These are phyloP conservation scores for Laburnicola sp. DNA, from an alignment of 2,329 filamentous ascomycete species.

Conservation along the genomic window DNA sequence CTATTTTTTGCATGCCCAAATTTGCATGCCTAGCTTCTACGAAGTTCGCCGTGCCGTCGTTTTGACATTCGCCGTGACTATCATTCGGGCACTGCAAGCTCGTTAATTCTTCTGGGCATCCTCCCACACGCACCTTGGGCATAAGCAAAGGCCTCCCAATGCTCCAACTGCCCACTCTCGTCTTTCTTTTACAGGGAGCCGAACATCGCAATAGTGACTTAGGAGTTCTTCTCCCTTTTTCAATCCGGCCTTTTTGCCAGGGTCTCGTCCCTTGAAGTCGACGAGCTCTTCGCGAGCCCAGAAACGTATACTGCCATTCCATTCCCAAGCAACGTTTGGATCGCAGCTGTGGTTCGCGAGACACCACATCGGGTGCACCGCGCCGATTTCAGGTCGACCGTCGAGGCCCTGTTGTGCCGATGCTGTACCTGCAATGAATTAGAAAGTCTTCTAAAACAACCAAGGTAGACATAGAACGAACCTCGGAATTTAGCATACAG, in stretches of 20 bases:
- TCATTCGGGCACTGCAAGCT: background rate
- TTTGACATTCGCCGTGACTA: background rate
- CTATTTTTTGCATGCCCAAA: too few species aligned
- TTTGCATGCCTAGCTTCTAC: too few species aligned
- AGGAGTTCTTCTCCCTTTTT: conserved; percentile 80
- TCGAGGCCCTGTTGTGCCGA: conserved; percentile 73
- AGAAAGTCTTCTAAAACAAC: background rate
- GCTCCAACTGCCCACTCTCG: conserved; percentile 88
- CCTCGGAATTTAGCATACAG: conserved; percentile 88
- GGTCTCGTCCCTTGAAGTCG: conserved; percentile 48
- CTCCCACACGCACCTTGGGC: conserved; percentile 78
- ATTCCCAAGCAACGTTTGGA: conserved; percentile 93
- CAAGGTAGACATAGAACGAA: conserved; percentile 38
- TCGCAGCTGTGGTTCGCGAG: conserved; percentile 95
- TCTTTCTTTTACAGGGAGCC: conserved; percentile 74
- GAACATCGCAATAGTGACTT: conserved; percentile 92
- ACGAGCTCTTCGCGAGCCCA: conserved; percentile 63
- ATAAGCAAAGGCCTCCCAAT: conserved; percentile 87
- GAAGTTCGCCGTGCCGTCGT: too few species aligned
- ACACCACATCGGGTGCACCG: conserved; percentile 95
- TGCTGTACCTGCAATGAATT: conserved; percentile 61
- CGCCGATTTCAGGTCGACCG: conserved; percentile 85
- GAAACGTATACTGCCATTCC: conserved; percentile 77
- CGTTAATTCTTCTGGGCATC: conserved; percentile 28
- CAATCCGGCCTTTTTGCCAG: conserved; percentile 60